phyloP scores from a whole-genome alignment of 306 rosid genomes.

The Gillenia trifoliata region DNA sequence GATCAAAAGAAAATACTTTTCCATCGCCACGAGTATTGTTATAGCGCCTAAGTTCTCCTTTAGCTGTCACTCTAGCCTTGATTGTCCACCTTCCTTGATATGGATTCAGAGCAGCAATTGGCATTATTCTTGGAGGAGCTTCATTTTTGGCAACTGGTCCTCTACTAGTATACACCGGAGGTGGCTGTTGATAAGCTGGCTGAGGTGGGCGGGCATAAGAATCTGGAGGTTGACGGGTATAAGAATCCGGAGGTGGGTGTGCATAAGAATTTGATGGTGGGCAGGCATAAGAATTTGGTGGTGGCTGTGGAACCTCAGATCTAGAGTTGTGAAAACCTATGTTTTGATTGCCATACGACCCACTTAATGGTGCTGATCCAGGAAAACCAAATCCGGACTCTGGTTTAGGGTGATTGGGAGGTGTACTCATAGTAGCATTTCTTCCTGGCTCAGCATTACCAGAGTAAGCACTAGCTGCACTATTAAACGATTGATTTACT shows the following conservation, averaged over 20 bases:
- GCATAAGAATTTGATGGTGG: conserved; percentile 37
- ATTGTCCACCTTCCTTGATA: conserved; percentile 76
- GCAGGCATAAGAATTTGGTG: conserved; percentile 37
- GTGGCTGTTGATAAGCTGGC: conserved; percentile 52
- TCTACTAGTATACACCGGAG: conserved; percentile 62
- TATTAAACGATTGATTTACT: conserved; percentile 31
- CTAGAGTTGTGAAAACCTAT: conserved; percentile 35
- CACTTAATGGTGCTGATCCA: conserved; percentile 28
- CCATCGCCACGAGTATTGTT: conserved; percentile 81
- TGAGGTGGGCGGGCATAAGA: conserved; percentile 43
- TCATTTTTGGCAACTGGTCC: conserved; percentile 72
- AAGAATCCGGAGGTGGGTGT: conserved; percentile 48
- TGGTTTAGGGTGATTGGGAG: conserved; percentile 18
- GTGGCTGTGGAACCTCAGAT: conserved; percentile 40
- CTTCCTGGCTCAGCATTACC: conserved; percentile 37
- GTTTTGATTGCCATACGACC: conserved; percentile 58
- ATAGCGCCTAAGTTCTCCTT: conserved; percentile 67
- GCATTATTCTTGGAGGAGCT: conserved; percentile 68
- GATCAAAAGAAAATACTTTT: conserved; percentile 88
- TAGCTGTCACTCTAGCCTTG: conserved; percentile 87
- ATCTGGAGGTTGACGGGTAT: conserved; percentile 37
- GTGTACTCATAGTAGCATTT: conserved; percentile 31
- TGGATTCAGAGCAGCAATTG: conserved; percentile 73
- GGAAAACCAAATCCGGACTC: conserved; percentile 33
- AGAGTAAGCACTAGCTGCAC: conserved; percentile 22